Conservation (phyloP, 2,329 filamentous ascomycete species). For the Fusarium sp. region DNA sequence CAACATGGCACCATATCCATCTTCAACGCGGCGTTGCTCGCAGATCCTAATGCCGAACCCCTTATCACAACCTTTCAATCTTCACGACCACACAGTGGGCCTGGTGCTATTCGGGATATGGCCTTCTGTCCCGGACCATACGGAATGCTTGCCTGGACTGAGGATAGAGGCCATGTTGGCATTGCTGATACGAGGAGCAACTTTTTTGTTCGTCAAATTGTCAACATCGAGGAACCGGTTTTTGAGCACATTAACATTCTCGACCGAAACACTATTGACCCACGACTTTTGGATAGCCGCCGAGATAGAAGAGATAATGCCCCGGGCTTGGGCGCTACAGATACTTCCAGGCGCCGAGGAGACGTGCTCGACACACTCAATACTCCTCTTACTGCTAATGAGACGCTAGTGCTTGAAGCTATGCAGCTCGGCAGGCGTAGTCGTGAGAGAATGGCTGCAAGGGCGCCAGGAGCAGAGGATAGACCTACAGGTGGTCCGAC, state of each 20-base stretch:
- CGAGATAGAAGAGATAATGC: constrained; percentile 55
- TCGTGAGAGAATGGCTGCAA: constrained; percentile 58
- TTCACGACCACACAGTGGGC: constrained; percentile 76
- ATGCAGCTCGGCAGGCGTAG: constrained; percentile 67
- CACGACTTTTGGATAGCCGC: constrained; percentile 64
- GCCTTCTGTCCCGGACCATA: constrained; percentile 90
- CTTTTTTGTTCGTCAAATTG: constrained; percentile 75
- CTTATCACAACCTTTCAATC: constrained; percentile 83
- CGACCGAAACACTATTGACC: constrained; percentile 68
- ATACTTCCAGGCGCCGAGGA: constrained; percentile 45
- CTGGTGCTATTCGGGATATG: constrained; percentile 90
- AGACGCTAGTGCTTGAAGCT: constrained; percentile 69
- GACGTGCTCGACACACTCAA: constrained; percentile 61
- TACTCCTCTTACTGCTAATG: constrained; percentile 65
- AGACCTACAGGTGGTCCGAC: constrained; percentile 23
- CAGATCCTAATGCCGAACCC: constrained; percentile 64
- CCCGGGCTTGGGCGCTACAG: constrained; percentile 10
- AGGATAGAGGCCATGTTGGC: constrained; percentile 83
- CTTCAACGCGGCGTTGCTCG: constrained; percentile 70
- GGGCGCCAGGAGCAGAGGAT: constrained; percentile 37
- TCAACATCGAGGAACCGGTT: constrained; percentile 72
- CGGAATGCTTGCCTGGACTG: constrained; percentile 93
- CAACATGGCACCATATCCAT: constrained; percentile 85
- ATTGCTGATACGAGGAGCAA: constrained; percentile 79
- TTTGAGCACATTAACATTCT: constrained; percentile 69